Percentiles rank a stretch among this genome's conserved stretches.
Conservation (phyloP, 164 flowering plant species). For the Aristolochia contorta region DNA sequence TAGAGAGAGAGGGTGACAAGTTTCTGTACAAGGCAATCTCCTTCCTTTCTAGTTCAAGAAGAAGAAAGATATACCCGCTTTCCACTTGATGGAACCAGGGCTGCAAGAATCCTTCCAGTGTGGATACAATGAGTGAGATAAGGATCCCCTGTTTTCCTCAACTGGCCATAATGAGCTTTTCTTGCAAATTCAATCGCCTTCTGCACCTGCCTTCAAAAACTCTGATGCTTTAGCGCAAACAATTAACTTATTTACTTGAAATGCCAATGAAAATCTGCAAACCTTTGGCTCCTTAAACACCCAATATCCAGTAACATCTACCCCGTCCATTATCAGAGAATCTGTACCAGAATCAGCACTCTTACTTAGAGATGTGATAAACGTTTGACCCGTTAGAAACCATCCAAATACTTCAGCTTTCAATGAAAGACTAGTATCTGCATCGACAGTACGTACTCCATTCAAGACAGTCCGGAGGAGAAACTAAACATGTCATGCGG, state of each 20-base stretch:
- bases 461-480: too few species aligned
- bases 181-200: constrained; percentile 88
- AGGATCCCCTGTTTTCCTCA: constrained; percentile 74
- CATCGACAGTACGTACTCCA: too few species aligned
- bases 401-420: too few species aligned
- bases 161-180: constrained; percentile 77
- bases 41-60: neutral
- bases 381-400: too few species aligned
- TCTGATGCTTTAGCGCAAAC: constrained; percentile 19
- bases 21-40: too few species aligned
- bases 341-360: constrained; percentile 28
- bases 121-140: constrained; percentile 69
- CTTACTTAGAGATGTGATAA: too few species aligned
- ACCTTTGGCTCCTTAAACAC: constrained; percentile 71
- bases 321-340: constrained; percentile 63
- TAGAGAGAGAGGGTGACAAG: neutral
- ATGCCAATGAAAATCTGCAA: constrained; percentile 24
- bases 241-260: constrained; percentile 1
- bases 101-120: constrained; percentile 79
- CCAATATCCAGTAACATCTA: constrained; percentile 75
- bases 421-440: too few species aligned
- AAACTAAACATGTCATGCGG: too few species aligned
- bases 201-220: constrained; percentile 78
- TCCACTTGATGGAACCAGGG: constrained; percentile 72
- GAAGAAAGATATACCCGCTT: constrained; percentile 35